Percentiles rank a stretch among this genome's conserved stretches.
Evolutionary conservation across 306 rosid species (phyloP).

Genomic region (Sicyos edulis): DNA sequence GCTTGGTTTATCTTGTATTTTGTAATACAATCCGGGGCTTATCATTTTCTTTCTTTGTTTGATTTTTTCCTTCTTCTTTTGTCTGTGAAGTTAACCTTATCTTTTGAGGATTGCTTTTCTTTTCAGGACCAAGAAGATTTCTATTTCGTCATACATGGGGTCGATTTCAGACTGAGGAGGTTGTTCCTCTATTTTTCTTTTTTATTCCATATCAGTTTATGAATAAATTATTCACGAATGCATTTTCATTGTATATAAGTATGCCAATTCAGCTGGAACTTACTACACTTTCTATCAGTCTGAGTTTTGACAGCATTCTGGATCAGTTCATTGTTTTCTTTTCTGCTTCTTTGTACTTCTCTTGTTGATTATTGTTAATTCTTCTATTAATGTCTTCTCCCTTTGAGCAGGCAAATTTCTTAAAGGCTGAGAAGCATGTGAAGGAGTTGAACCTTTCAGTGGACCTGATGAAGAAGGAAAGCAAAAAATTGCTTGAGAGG

Average conservation of each 20-base stretch:
- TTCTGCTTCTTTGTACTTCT: conserved; percentile 16
- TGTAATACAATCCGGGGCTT: too few relatives aligned
- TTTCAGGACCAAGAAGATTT: conserved; percentile 80
- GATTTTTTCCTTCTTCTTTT: background rate
- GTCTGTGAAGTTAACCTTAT: background rate
- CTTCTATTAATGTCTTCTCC: conserved; percentile 19
- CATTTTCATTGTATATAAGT: background rate
- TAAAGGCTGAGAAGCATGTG: conserved; percentile 67
- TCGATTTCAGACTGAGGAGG: conserved; percentile 84
- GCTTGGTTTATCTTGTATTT: too few relatives aligned
- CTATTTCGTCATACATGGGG: conserved; percentile 75
- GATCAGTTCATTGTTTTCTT: background rate
- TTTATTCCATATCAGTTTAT: conserved; percentile 15
- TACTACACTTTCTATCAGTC: background rate
- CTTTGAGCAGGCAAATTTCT: conserved; percentile 52
- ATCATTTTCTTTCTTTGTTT: background rate
- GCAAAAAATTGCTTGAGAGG: conserved; percentile 78
- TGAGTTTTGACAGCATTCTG: background rate
- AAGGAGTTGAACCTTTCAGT: conserved; percentile 66
- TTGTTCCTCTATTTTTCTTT: conserved; percentile 24
- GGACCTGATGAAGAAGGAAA: conserved; percentile 72
- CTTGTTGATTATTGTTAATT: background rate
- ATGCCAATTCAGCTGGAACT: background rate
- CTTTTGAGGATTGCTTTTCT: conserved; percentile 19
- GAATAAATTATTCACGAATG: background rate